Evolutionary conservation across 768 basidiomycete species (phyloP).

Genomic region (Imleria badia): DNA sequence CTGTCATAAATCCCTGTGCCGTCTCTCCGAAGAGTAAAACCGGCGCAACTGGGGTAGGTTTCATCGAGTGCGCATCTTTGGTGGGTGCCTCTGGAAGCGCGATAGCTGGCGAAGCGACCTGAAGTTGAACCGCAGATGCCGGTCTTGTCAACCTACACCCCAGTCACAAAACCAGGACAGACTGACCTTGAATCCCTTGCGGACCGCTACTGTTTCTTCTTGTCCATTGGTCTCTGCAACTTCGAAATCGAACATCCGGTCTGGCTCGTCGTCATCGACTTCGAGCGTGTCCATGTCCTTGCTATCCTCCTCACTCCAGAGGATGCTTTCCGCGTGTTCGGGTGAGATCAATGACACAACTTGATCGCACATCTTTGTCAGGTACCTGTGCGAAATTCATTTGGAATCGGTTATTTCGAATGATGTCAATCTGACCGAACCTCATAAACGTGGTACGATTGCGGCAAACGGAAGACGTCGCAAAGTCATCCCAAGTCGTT

Average conservation of each 20-base stretch:
- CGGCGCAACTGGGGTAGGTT: conserved; percentile 18
- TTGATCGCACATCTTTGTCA: conserved; percentile 60
- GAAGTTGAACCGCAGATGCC: neutral
- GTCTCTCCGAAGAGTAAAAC: conserved; percentile 41
- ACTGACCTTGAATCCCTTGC: conserved; percentile 47
- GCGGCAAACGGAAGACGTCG: conserved; percentile 41
- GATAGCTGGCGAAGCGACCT: conserved; percentile 17
- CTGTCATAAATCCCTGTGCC: conserved; percentile 40
- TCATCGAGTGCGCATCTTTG: conserved; percentile 3
- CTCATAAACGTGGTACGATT: conserved; percentile 65
- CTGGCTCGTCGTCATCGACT: conserved; percentile 40
- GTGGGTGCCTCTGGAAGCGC: conserved; percentile 2
- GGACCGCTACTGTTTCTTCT: conserved; percentile 46
- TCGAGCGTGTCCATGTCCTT: conserved; percentile 31
- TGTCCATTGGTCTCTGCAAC: conserved; percentile 55
- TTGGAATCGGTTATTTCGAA: neutral
- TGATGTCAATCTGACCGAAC: conserved; percentile 27
- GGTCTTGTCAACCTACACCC: neutral
- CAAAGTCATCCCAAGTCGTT: conserved; percentile 55
- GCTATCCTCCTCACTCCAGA: conserved; percentile 41
- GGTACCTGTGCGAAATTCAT: conserved; percentile 40
- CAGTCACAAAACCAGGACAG: too few relatives aligned
- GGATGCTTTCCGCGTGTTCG: conserved; percentile 43
- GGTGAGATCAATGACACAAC: conserved; percentile 49
- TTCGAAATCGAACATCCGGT: conserved; percentile 52